Percentiles rank a stretch among this genome's conserved stretches.
phyloP scores from a whole-genome alignment of 257 asterid genomes.

The Verbena officinalis region DNA sequence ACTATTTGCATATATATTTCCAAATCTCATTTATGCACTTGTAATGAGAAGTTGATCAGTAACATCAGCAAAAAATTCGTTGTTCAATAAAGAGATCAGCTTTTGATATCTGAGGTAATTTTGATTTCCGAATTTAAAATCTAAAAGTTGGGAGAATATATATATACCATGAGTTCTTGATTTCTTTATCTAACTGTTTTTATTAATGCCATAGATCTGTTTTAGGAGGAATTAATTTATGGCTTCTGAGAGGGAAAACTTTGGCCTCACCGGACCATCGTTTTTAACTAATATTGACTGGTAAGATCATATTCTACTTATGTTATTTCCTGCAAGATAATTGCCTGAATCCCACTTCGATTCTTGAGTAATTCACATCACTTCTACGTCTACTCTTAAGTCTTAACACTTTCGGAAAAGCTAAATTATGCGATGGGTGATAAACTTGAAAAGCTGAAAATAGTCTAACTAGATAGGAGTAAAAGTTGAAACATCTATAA shows the following conservation, averaged over 20 bases:
- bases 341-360: too few species aligned
- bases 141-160: background rate
- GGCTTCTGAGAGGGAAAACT: conserved; percentile 52
- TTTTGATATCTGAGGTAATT: conserved; percentile 20
- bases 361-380: too few species aligned
- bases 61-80: conserved; percentile 16
- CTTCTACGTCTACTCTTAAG: too few species aligned
- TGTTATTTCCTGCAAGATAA: too few species aligned
- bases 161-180: background rate
- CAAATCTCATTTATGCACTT: background rate
- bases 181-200: background rate
- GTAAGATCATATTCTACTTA: conserved; percentile 33
- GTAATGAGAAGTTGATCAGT: background rate
- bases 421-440: too few species aligned
- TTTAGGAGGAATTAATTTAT: conserved; percentile 16
- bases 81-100: background rate
- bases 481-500: too few species aligned
- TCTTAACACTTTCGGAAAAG: too few species aligned
- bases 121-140: background rate
- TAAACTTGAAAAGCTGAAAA: too few species aligned
- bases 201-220: background rate
- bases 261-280: conserved; percentile 55
- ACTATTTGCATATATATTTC: background rate
- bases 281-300: conserved; percentile 51
- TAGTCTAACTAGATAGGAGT: too few species aligned